A percentile compares a stretch with the other conserved stretches of the same genome.
These are phyloP conservation scores for Trametes versicolor DNA, from an alignment of 1,284 basidiomycete species.

Conservation along the genomic window DNA sequence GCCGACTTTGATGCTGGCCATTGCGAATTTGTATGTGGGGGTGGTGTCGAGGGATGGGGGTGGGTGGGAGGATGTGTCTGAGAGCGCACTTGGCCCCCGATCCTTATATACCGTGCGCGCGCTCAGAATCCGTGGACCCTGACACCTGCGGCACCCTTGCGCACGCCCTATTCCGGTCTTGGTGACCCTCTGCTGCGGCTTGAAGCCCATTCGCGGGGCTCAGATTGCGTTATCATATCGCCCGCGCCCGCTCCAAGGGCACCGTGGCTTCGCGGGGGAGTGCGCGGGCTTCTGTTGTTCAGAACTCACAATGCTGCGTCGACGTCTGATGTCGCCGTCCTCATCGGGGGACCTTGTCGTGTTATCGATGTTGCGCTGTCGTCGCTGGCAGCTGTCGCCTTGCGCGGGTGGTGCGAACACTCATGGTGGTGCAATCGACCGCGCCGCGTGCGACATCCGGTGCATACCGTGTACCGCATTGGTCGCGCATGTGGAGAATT, in stretches of 20 bases:
- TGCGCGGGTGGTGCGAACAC: slow-evolving; percentile 3
- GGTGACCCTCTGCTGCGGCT: slow-evolving; percentile 1
- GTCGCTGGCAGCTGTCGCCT: neutral
- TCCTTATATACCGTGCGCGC: slow-evolving; percentile 18
- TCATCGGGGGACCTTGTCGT: neutral
- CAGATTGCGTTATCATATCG: slow-evolving; percentile 22
- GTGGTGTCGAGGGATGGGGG: slow-evolving; percentile 7
- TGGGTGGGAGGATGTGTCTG: slow-evolving; percentile 1
- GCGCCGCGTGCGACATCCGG: slow-evolving; percentile 9
- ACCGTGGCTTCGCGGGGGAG: slow-evolving; percentile 3
- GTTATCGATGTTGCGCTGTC: slow-evolving; percentile 15
- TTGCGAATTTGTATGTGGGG: slow-evolving; percentile 1
- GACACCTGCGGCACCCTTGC: slow-evolving; percentile 1
- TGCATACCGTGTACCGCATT: slow-evolving; percentile 2
- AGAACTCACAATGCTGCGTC: slow-evolving; percentile 13
- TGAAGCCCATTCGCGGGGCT: neutral
- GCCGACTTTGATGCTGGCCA: slow-evolving; percentile 60
- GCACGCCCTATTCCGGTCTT: slow-evolving; percentile 14
- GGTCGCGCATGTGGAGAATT: neutral
- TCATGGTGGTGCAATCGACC: slow-evolving; percentile 16
- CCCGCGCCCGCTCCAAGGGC: neutral
- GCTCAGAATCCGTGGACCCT: neutral
- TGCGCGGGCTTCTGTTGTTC: slow-evolving; percentile 13
- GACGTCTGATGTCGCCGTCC: slow-evolving; percentile 16
- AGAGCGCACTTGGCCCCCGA: slow-evolving; percentile 9